Conservation (phyloP, 176 grass and related monocot species). For the Sorghum bicolor region DNA sequence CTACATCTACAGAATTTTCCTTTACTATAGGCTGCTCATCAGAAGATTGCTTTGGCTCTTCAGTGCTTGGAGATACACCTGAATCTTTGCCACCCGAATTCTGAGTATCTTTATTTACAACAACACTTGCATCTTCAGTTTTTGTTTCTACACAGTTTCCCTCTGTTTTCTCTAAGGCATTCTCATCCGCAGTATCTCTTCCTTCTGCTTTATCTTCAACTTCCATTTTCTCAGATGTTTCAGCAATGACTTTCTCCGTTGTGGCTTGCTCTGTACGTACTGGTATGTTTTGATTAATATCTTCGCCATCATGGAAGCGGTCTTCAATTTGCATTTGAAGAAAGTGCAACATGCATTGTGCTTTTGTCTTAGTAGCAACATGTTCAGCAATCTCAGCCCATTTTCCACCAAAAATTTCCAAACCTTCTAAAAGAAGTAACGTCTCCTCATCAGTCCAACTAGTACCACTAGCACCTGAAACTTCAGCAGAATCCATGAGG, state of each 20-base stretch:
- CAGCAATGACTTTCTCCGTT: constrained; percentile 39
- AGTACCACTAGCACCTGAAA: constrained; percentile 84
- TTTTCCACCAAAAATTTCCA: constrained; percentile 97
- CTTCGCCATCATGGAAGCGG: constrained; percentile 59
- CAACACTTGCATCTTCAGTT: constrained; percentile 28
- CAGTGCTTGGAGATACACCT: constrained; percentile 24
- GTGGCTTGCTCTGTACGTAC: constrained; percentile 36
- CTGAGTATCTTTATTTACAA: constrained; percentile 51
- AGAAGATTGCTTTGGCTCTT: constrained; percentile 45
- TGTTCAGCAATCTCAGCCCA: constrained; percentile 99
- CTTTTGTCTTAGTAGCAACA: constrained; percentile 98
- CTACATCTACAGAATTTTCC: constrained; percentile 36
- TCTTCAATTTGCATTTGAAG: constrained; percentile 99
- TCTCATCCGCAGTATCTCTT: constrained; percentile 39
- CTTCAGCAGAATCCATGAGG: constrained; percentile 90
- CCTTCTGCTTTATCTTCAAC: constrained; percentile 61
- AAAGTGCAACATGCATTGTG: constrained; percentile 93
- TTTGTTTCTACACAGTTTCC: constrained; percentile 35
- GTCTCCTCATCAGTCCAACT: constrained; percentile 99
- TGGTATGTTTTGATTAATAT: constrained; percentile 37
- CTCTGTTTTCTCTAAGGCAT: constrained; percentile 49
- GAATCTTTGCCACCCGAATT: constrained; percentile 45
- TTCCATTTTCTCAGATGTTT: constrained; percentile 61
- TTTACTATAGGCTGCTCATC: constrained; percentile 39
- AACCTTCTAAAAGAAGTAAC: constrained; percentile 90